Base-by-base conservation (phyloP, 2,329 filamentous ascomycete species). In the Clonostachys chloroleuca region DNA sequence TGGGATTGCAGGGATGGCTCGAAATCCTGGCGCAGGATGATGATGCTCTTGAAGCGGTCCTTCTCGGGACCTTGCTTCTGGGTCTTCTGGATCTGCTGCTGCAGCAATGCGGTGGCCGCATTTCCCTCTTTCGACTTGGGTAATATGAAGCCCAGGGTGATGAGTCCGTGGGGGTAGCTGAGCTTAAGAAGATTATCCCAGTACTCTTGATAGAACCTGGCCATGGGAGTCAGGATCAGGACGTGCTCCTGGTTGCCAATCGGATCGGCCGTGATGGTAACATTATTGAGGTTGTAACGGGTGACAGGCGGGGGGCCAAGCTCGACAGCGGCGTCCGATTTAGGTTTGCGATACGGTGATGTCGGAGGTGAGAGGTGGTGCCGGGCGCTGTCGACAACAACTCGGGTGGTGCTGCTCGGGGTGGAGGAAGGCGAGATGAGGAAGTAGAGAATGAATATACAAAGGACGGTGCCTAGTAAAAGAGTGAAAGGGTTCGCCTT, bases 81-180 rank as follows among this genome's bases (percentile, higher is more conserved):
- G 1, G 90, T 95, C 66, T 87, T 87, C 45, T 86, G 77, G 54
- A 99, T 89, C 55, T 90, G 86, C 48, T 86, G 84, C 69, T 99
- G 92, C 46, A 99, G 74, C 37, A 87, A 84, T 7, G 83, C 73
- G 14, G 91, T 94, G 4, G 94, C 94, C 30, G 84, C 76, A 66
- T 97, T 95, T 49, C 94, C 94, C 57, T 96, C 92, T 62, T 87
- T 87, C 43, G 85, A 95, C 72, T 95, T 95, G 45, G 94, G 94
- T 30, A 96, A 84, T 62, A 99, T 97, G 72, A 97, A 99, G 37
- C 90, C 94, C 30, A 99, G 77, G 1, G 90, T 95, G 61, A 99
- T 95, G 53, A 97, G 81, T 50, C 96, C 88, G 70, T 96, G 94
- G 4, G 94, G 94, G 65, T 97, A 99, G 59, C 71, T 79, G 47